These are phyloP conservation scores for Yamadazyma triangularis DNA, from an alignment of 1,139 yeast genomes.

Conservation along the genomic window DNA sequence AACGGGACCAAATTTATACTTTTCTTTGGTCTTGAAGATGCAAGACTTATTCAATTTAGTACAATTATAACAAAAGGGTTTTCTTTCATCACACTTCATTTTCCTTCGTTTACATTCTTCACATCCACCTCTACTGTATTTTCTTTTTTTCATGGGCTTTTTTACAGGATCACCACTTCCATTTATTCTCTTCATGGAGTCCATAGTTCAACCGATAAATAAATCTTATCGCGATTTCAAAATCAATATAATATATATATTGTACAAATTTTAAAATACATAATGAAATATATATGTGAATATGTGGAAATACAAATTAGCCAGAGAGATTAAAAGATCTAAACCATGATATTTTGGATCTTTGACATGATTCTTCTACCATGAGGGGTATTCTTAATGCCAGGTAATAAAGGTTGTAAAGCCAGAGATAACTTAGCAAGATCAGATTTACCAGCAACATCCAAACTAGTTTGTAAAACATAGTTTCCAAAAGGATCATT, in stretches of 20 bases:
- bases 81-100: constrained; percentile 44
- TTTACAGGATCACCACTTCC: constrained; percentile 1
- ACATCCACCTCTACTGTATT: constrained; percentile 60
- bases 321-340: neutral
- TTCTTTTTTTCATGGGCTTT: constrained; percentile 31
- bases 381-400: constrained; percentile 85
- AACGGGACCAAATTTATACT: constrained; percentile 20
- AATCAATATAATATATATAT: too few species aligned
- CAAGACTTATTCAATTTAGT: constrained; percentile 45
- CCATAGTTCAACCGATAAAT: too few species aligned
- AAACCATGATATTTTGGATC: constrained; percentile 27
- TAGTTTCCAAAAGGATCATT: constrained; percentile 48
- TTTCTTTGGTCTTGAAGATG: constrained; percentile 33
- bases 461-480: constrained; percentile 46
- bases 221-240: too few species aligned
- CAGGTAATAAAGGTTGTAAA: constrained; percentile 58
- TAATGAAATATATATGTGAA: too few species aligned
- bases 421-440: constrained; percentile 48
- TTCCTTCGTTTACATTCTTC: constrained; percentile 59
- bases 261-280: neutral
- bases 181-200: too few species aligned
- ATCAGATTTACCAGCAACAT: constrained; percentile 58
- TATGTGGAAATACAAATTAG: constrained; percentile 1
- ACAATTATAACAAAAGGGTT: constrained; percentile 39
- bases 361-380: constrained; percentile 77